Percentiles rank a stretch among this genome's conserved stretches.
Conservation (phyloP, 495 filamentous ascomycete species). For the Penicillium goetzii region DNA sequence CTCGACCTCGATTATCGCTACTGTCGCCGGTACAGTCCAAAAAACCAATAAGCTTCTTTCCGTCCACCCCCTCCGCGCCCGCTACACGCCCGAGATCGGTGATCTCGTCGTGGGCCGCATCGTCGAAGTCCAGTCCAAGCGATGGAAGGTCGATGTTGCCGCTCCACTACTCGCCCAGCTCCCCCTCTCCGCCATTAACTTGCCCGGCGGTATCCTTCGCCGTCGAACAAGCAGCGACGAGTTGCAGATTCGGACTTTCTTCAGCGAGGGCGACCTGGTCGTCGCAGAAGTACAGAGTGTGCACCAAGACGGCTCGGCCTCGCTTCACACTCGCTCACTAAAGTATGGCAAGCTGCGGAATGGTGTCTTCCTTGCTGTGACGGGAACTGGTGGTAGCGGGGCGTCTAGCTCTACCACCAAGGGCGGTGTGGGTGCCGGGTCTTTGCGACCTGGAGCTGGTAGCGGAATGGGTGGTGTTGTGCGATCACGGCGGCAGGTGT, state of each 20-base stretch:
- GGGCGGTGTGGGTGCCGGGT: constrained; percentile 33
- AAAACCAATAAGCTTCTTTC: constrained; percentile 97
- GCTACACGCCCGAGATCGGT: constrained; percentile 93
- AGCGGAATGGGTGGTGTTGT: constrained; percentile 67
- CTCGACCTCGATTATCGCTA: constrained; percentile 74
- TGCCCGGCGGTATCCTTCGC: constrained; percentile 90
- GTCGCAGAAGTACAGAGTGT: constrained; percentile 90
- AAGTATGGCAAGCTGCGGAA: constrained; percentile 96
- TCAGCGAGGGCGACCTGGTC: constrained; percentile 85
- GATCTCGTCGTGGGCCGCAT: constrained; percentile 95
- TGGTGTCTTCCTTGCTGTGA: constrained; percentile 81
- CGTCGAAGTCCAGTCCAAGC: constrained; percentile 82
- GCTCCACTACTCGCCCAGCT: constrained; percentile 80
- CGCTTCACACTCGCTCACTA: constrained; percentile 83
- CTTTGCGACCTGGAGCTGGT: constrained; percentile 27
- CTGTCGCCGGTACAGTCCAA: constrained; percentile 81
- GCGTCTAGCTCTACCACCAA: constrained; percentile 39
- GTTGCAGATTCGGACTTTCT: constrained; percentile 91
- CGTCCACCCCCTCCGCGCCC: constrained; percentile 83
- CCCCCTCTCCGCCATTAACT: constrained; percentile 85
- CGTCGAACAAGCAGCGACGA: constrained; percentile 92
- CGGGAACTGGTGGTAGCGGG: constrained; percentile 76
- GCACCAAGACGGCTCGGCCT: constrained; percentile 77
- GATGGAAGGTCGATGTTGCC: constrained; percentile 93
- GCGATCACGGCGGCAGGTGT: constrained; percentile 79